phyloP scores from a whole-genome alignment of 345 rosid genomes.

The Firmiana major region DNA sequence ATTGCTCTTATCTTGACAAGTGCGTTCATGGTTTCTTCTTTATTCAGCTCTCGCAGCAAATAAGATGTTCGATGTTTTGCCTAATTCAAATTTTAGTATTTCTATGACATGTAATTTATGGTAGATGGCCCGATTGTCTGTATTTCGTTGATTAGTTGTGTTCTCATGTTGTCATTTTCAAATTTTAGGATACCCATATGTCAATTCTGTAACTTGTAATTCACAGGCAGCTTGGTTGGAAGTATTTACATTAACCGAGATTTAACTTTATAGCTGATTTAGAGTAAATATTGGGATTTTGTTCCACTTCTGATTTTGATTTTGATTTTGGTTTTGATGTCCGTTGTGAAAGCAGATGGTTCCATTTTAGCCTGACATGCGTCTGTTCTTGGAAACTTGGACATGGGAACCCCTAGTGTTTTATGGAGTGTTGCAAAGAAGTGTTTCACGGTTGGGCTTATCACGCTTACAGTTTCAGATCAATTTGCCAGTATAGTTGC shows the following conservation, averaged over 20 bases:
- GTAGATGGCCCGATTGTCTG: not conserved
- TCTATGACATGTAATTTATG: not conserved
- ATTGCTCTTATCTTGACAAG: not conserved
- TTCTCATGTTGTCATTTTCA: not conserved
- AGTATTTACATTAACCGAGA: not conserved
- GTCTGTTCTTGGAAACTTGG: conserved; percentile 18
- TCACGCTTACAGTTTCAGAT: conserved; percentile 66
- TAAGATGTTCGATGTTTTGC: conserved; percentile 7
- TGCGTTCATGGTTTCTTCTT: not conserved
- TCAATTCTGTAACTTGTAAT: not conserved
- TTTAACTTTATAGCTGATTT: not conserved
- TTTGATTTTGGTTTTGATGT: conserved; percentile 9
- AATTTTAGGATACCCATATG: not conserved
- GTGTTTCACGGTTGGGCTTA: conserved; percentile 49
- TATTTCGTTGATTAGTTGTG: not conserved
- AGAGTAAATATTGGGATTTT: not conserved
- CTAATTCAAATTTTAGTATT: not conserved
- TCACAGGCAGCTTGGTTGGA: not conserved
- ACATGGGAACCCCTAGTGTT: conserved; percentile 43
- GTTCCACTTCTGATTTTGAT: conserved; percentile 5
- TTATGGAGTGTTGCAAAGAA: conserved; percentile 54
- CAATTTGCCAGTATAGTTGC: conserved; percentile 52
- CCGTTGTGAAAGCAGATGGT: conserved; percentile 35
- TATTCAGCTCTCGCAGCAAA: not conserved
- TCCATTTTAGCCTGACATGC: conserved; percentile 16